phyloP scores from a whole-genome alignment of 306 rosid genomes.

The Quercus aquifolioides region DNA sequence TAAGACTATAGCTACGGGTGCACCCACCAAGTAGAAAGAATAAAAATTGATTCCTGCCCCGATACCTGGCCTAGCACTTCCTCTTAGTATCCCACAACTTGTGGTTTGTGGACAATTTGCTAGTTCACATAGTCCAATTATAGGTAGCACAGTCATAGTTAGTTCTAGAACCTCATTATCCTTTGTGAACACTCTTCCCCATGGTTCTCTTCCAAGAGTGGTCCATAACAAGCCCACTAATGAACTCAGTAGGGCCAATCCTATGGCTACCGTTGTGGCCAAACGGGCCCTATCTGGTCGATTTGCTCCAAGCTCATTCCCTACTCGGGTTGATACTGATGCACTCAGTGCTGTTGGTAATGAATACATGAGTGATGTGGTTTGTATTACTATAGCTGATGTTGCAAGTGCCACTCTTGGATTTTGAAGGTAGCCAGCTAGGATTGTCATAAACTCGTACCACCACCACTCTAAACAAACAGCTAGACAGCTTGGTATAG shows the following conservation, averaged over 20 bases:
- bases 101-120: conserved; percentile 75
- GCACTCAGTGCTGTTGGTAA: conserved; percentile 54
- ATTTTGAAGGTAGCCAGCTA: conserved; percentile 56
- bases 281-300: conserved; percentile 43
- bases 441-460: conserved; percentile 67
- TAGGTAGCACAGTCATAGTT: conserved; percentile 49
- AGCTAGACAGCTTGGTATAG: conserved; percentile 65
- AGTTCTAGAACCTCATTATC: conserved; percentile 47
- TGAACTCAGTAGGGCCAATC: conserved; percentile 42
- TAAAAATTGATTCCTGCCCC: conserved; percentile 59
- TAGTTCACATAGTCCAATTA: conserved; percentile 60
- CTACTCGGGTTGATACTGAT: conserved; percentile 57
- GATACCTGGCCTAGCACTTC: conserved; percentile 67
- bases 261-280: conserved; percentile 48
- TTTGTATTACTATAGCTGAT: conserved; percentile 58
- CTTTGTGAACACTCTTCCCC: conserved; percentile 63
- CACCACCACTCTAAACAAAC: conserved; percentile 99
- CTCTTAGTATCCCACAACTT: conserved; percentile 62
- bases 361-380: conserved; percentile 63
- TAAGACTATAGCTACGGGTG: conserved; percentile 51
- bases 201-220: conserved; percentile 47
- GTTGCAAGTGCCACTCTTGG: conserved; percentile 52
- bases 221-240: conserved; percentile 48
- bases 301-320: conserved; percentile 60
- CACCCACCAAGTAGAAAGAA: conserved; percentile 70